Base-by-base conservation (phyloP, 106 monocot species). In the Allium fistulosum region DNA sequence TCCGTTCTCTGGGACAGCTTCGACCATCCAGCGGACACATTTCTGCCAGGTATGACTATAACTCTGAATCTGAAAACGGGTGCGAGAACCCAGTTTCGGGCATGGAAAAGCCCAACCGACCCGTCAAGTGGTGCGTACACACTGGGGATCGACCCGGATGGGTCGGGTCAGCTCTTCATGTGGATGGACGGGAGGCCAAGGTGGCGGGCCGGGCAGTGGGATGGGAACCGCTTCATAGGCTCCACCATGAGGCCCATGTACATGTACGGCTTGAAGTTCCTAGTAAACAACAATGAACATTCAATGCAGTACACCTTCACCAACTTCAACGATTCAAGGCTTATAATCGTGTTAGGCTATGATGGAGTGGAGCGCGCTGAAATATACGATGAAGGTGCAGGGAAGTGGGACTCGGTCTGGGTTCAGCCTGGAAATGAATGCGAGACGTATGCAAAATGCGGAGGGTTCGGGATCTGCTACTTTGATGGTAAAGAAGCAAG, bases 151-250 rank as follows among this genome's bases (percentile, higher is more conserved):
- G 79, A 82, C 17, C 82, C 84, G 0, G 4, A 0, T 9, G 73
- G 67, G 0, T 85, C 85, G 48, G 79, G 67, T n/a, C 85, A 85
- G 67, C 15, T 81, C 45, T 75, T 79, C 57, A 73, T 85, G 12
- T 85, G 80, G 82, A 48, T 69, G 14, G 72, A 72, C 15, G 9
- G 26, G 10, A 16, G 10, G 61, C 79, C 67, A 10, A 48, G 75
- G 72, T 82, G 90, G 90, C 50, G 92, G 61, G 78, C 92, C 13
- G 92, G 92, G 17, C 77, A 78, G 51, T 93, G 82, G 83, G 72
- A 77, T 57, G 83, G 81, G 15, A 63, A 62, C 15, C 57, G 14
- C 1, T 94, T 90, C 80, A 77, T 79, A 14, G 90, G 90, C 0
- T 72, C 71, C 8, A 71, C 51, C 49, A 77, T 75, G 82, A 59